Evolutionary conservation across 371 early-diverging fungal species (phyloP).

Genomic region (Mortierella sp.): DNA sequence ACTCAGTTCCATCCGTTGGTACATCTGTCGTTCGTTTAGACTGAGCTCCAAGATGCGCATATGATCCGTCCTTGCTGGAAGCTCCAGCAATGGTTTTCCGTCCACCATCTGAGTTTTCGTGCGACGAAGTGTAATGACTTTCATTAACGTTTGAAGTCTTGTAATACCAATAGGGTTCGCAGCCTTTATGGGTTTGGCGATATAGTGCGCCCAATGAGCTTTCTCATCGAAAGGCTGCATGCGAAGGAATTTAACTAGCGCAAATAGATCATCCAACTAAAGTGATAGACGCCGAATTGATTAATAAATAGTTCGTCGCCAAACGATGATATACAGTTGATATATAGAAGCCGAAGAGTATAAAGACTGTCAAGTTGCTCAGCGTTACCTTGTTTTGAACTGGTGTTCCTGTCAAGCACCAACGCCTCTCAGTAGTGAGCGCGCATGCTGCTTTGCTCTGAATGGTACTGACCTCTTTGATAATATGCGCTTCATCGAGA

Average conservation of each 20-base stretch:
- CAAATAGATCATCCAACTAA: conserved; percentile 75
- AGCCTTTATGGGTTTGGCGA: conserved; percentile 65
- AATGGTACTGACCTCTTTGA: conserved; percentile 68
- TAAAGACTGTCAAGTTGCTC: background rate
- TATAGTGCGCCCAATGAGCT: conserved; percentile 63
- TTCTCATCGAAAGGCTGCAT: conserved; percentile 69
- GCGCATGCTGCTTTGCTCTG: conserved; percentile 68
- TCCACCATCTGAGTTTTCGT: conserved; percentile 70
- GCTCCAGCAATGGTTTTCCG: conserved; percentile 68
- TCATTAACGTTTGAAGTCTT: conserved; percentile 75
- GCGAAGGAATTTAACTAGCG: conserved; percentile 79
- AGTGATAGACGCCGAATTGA: background rate
- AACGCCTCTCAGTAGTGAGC: conserved; percentile 71
- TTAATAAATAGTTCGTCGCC: conserved; percentile 11
- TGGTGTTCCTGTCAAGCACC: conserved; percentile 87
- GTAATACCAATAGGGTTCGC: conserved; percentile 60
- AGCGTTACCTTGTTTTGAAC: conserved; percentile 73
- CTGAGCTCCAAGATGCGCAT: conserved; percentile 62
- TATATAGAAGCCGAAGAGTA: background rate
- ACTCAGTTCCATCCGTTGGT: conserved; percentile 61
- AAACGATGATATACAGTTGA: background rate
- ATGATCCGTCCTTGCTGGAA: conserved; percentile 65
- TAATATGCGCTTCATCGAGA: conserved; percentile 77
- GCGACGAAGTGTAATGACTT: conserved; percentile 72
- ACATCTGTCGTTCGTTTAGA: conserved; percentile 65